A percentile compares a stretch with the other conserved stretches of the same genome.
phyloP scores from a whole-genome alignment of 257 asterid genomes.

The Lycium ferocissimum region DNA sequence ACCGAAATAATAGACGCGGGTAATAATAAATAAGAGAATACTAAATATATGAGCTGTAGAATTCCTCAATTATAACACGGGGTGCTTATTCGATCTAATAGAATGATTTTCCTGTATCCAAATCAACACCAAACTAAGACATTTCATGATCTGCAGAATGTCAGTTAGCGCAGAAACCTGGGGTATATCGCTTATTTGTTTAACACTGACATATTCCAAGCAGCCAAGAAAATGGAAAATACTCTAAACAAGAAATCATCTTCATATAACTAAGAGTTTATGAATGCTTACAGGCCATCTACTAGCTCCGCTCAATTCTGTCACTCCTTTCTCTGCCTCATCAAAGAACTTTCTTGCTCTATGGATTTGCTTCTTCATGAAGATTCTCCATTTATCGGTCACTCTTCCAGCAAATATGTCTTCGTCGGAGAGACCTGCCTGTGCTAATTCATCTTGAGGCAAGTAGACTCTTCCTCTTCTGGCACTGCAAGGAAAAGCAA shows the following conservation, averaged over 20 bases:
- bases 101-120: neutral
- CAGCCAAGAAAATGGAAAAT: neutral
- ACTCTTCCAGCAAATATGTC: conserved; percentile 88
- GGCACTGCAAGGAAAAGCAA: conserved; percentile 57
- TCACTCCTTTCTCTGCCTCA: conserved; percentile 86
- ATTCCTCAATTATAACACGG: neutral
- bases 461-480: conserved; percentile 91
- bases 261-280: neutral
- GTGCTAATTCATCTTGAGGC: conserved; percentile 95
- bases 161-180: neutral
- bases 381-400: conserved; percentile 89
- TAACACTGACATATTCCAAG: no score
- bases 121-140: neutral
- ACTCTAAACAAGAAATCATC: neutral
- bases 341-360: conserved; percentile 89
- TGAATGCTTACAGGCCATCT: conserved; percentile 89
- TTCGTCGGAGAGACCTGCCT: conserved; percentile 84
- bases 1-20: neutral
- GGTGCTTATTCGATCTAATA: neutral
- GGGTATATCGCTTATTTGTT: no score
- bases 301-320: conserved; percentile 85
- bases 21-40: conserved; percentile 6
- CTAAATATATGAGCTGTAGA: neutral
- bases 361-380: conserved; percentile 89
- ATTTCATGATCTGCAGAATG: neutral